Base-by-base conservation (phyloP, 805 yeast genomes). In the Ogataea methanolica region DNA sequence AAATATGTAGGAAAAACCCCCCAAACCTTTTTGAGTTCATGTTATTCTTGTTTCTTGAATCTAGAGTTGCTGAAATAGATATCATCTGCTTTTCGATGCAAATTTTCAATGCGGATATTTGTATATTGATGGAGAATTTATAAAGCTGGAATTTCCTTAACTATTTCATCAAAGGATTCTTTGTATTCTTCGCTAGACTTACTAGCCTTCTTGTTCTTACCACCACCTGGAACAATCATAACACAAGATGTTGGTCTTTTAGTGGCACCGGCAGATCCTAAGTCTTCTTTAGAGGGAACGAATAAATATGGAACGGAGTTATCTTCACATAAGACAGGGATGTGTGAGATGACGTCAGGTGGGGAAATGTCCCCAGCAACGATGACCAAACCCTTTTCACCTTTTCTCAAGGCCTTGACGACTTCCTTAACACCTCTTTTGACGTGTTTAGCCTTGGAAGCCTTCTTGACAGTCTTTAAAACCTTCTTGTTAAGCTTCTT, bases 401-500 rank as follows among this genome's bases (percentile, higher is more conserved):
- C 98, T 72, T 94, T 94, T 76, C 99, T 84, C 54, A 94, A 79
- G 21, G 98, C 94, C 74, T 94, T 94, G 60, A 92, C 98, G 35
- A 94, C 99, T 73, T 94, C 99, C 72, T 94, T 94, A 48, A 94
- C 98, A 68, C 99, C 99, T 73, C 99, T 82, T 73, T 90, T 92
- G 59, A 94, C 97, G 70, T 92, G 97, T 74, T 94, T 94, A 55
- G 97, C 95, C 74, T 94, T 94, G 45, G 98, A 90, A 9, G 99
- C 98, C 70, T 89, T 92, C 79, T 94, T 94, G 54, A 94, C 95
- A 40, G 96, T 88, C 74, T 94, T 94, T 64, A 95, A 79, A 16
- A 92, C 85, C 71, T 92, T 94, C 73, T 94, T 94, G 76, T 94
- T 94, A 66, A 92, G 74, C 70, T 94, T 94, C 74, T 94, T 94